These are phyloP conservation scores for Phaeophleospora eucalypticola DNA, from an alignment of 2,329 filamentous ascomycete genomes.

Conservation along the genomic window DNA sequence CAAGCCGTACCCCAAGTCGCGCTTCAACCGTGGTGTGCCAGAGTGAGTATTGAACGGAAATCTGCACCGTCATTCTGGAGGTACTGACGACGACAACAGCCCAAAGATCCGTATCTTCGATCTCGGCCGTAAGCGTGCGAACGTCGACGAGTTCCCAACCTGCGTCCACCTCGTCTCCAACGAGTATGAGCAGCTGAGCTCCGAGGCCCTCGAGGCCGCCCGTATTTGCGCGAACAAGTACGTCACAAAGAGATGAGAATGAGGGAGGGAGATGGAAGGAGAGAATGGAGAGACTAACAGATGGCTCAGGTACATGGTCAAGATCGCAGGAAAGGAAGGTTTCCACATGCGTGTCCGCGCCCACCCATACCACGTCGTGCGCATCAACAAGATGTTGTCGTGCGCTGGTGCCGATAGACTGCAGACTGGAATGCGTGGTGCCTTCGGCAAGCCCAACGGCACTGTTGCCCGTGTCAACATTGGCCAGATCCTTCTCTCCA, in stretches of 20 bases:
- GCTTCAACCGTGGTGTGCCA: slow-evolving; percentile 93
- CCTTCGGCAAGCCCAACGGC: slow-evolving; percentile 99
- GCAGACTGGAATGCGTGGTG: slow-evolving; percentile 99
- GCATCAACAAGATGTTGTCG: slow-evolving; percentile 99
- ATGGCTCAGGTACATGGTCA: slow-evolving; percentile 58
- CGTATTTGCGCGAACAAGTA: slow-evolving; percentile 99
- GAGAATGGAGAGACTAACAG: slow-evolving; percentile 15
- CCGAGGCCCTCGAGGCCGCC: slow-evolving; percentile 98
- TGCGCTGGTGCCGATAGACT: slow-evolving; percentile 99
- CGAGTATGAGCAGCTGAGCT: slow-evolving; percentile 99
- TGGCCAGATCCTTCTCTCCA: slow-evolving; percentile 95
- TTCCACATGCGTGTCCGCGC: slow-evolving; percentile 73
- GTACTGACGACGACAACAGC: neutral
- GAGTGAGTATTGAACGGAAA: too few species aligned
- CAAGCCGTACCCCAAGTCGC: slow-evolving; percentile 99
- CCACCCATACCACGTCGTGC: slow-evolving; percentile 99
- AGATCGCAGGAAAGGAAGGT: slow-evolving; percentile 65
- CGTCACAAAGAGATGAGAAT: slow-evolving; percentile 25
- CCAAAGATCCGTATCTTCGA: slow-evolving; percentile 70
- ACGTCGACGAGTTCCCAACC: slow-evolving; percentile 98
- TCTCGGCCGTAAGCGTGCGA: slow-evolving; percentile 73
- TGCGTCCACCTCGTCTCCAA: slow-evolving; percentile 99
- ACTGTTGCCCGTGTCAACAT: slow-evolving; percentile 99
- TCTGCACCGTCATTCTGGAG: too few species aligned
- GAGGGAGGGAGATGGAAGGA: slow-evolving; percentile 4